phyloP scores from a whole-genome alignment of 2,329 filamentous ascomycete genomes.

The Trichoderma guizhouense region DNA sequence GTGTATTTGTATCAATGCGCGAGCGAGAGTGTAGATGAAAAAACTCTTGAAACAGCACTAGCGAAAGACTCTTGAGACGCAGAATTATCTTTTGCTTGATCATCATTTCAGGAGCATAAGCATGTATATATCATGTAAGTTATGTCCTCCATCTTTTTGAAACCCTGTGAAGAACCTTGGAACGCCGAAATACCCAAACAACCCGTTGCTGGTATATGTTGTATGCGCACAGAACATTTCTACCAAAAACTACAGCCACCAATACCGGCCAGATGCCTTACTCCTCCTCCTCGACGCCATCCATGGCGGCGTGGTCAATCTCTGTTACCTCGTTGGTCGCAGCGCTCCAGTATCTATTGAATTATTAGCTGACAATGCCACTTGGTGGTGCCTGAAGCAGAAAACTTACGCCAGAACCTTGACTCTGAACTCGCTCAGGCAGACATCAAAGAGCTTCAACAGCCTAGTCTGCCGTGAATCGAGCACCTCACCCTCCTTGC shows the following conservation, averaged over 20 bases:
- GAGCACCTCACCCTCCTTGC: constrained; percentile 77
- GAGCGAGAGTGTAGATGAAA: not conserved
- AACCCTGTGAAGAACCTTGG: constrained; percentile 30
- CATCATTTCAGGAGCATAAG: constrained; percentile 30
- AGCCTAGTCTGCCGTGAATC: constrained; percentile 91
- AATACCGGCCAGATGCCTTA: not conserved
- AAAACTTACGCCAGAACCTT: constrained; percentile 65
- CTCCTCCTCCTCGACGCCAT: constrained; percentile 32
- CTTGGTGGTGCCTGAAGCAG: not conserved
- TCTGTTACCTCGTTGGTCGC: constrained; percentile 59
- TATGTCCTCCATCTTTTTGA: constrained; percentile 25
- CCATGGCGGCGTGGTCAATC: constrained; percentile 40
- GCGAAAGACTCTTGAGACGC: not conserved
- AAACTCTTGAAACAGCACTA: not conserved
- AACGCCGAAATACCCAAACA: constrained; percentile 35
- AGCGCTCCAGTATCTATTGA: constrained; percentile 57
- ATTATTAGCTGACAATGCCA: not conserved
- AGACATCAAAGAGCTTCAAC: constrained; percentile 89
- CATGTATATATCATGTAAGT: constrained; percentile 19
- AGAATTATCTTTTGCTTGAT: constrained; percentile 19
- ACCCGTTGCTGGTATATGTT: constrained; percentile 36
- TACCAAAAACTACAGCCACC: constrained; percentile 18
- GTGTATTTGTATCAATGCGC: not conserved
- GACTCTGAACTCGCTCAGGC: constrained; percentile 86
- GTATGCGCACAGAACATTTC: constrained; percentile 29